Evolutionary conservation across 345 rosid species (phyloP), one percentile per base, ranked within the genome.

Genomic region (Nephelium lappaceum): DNA sequence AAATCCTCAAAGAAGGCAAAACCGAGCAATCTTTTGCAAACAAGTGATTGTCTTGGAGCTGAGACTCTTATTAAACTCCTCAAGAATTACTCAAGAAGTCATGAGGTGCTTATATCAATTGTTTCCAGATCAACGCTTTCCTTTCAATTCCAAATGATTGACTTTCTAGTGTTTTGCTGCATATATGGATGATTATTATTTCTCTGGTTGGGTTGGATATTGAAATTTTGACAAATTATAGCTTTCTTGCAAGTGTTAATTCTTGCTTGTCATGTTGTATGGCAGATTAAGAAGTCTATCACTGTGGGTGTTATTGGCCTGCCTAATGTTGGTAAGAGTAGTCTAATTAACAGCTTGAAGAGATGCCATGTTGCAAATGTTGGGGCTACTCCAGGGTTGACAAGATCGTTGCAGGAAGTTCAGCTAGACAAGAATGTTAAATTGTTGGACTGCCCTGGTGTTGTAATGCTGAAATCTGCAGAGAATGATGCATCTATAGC

Each of bases 241-340:
- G 3, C 38, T 78, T 23, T 65, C 36, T n/a, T 51, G 62, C 49
- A 60, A 67, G 69, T 47, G 27, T 23, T 45, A 24, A 73, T 77
- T 79, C 2, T 68, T 38, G 19, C 31, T 12, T 67, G n/a, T 16
- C 4, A 0, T 81, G 78, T 19, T 55, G 72, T 81, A 67, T 79
- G 42, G 78, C 97, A 95, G 99, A 90, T 95, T 36, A 96, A 91
- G 83, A 96, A 94, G 84, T 88, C 97, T 15, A 93, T 96, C 27
- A 96, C 98, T 19, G 97, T 96, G 36, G 98, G 98, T 69, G 82
- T 96, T 41, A 92, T 96, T 64, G 99, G 99, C 71, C 85, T 94
- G 73, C 98, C 98, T 77, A 96, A 94, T 88, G 99, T 96, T 31
- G 99, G 98, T 72, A 96, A 96, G 91, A 96, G 99, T 83, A 96